phyloP scores from a whole-genome alignment of 768 basidiomycete species.

The Trametes maxima region DNA sequence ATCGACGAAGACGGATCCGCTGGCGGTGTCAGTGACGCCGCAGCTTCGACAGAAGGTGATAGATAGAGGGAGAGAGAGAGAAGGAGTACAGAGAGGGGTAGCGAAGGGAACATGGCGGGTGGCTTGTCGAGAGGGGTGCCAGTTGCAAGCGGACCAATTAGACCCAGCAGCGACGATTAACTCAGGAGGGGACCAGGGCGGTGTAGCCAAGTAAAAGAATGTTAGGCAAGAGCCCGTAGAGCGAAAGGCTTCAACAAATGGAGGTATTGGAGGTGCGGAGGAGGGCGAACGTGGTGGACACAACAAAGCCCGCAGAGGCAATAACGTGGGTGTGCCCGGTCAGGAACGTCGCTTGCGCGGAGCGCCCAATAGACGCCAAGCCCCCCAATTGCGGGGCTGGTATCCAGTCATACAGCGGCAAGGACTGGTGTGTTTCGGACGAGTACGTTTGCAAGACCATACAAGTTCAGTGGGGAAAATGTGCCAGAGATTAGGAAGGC shows the following conservation, averaged over 20 bases:
- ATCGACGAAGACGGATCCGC: background rate
- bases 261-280: background rate
- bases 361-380: constrained; percentile 1
- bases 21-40: constrained; percentile 7
- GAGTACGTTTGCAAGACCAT: too few species aligned
- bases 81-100: background rate
- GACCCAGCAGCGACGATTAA: too few species aligned
- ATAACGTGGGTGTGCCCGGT: constrained; percentile 2
- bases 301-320: background rate
- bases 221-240: background rate
- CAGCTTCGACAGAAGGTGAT: background rate
- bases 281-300: background rate
- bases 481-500: too few species aligned
- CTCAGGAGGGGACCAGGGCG: too few species aligned
- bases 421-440: too few species aligned
- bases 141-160: too few species aligned
- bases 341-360: background rate
- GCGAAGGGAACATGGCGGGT: background rate
- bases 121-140: background rate
- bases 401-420: too few species aligned
- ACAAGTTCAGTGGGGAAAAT: too few species aligned
- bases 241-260: background rate
- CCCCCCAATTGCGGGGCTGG: background rate
- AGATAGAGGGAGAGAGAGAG: background rate
- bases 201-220: too few species aligned